A percentile compares a stretch with the other conserved stretches of the same genome.
Conservation (phyloP, 2,329 filamentous ascomycete species). For the Anthostomella pinea region DNA sequence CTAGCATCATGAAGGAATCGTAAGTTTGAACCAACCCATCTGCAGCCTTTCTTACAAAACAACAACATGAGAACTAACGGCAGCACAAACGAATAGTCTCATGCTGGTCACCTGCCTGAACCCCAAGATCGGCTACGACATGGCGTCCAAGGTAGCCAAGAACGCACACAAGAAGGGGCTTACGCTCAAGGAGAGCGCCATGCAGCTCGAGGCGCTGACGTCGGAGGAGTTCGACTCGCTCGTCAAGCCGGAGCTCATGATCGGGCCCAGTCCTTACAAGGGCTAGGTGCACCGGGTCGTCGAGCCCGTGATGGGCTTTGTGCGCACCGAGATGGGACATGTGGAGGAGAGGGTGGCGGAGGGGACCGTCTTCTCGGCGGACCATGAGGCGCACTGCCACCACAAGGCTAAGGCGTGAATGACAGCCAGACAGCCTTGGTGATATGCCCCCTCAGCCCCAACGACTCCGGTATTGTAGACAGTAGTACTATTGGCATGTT, state of each 20-base stretch:
- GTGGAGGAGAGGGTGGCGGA: background rate
- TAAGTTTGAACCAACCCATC: constrained; percentile 44
- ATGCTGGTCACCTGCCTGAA: constrained; percentile 99
- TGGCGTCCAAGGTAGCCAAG: constrained; percentile 96
- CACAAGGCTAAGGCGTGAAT: too few species aligned
- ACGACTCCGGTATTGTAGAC: too few species aligned
- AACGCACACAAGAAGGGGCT: constrained; percentile 98
- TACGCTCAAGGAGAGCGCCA: constrained; percentile 87
- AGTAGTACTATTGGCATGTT: too few species aligned
- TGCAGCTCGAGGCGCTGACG: constrained; percentile 87
- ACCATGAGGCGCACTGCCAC: background rate
- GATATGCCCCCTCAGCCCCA: too few species aligned
- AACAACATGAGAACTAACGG: constrained; percentile 2
- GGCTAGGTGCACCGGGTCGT: constrained; percentile 31
- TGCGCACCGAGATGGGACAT: constrained; percentile 15
- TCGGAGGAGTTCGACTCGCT: constrained; percentile 86
- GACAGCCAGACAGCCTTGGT: background rate
- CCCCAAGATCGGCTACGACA: constrained; percentile 95
- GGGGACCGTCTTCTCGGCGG: background rate
- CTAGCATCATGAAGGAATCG: constrained; percentile 89
- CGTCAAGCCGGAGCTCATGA: constrained; percentile 92
- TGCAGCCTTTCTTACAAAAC: background rate
- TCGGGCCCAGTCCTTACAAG: constrained; percentile 71
- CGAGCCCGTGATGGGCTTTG: constrained; percentile 21
- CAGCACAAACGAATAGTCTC: constrained; percentile 57